Conservation (phyloP, 108 stramenopile species). For the Heterococcus sp. region DNA sequence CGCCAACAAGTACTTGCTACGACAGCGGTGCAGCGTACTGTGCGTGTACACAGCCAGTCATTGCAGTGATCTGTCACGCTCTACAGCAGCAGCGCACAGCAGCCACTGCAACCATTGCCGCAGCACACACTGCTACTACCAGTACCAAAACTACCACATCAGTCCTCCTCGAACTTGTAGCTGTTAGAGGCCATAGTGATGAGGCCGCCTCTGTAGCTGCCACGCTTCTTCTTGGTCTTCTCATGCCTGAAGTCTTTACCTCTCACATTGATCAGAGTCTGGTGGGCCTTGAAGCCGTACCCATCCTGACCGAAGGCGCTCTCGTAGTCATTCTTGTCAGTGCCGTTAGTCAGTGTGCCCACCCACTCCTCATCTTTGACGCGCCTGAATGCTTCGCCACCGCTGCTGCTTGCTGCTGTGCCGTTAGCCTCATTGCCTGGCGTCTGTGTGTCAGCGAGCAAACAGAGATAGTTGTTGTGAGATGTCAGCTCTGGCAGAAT, state of each 20-base stretch:
- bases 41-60: no score
- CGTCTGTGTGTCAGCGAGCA: background rate
- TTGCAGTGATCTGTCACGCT: no score
- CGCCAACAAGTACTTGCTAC: no score
- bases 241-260: slow-evolving; percentile 98
- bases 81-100: no score
- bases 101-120: no score
- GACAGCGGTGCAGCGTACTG: no score
- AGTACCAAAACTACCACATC: no score
- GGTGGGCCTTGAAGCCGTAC: slow-evolving; percentile 86
- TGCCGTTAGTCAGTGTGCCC: slow-evolving; percentile 74
- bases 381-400: slow-evolving; percentile 86
- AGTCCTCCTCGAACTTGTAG: slow-evolving; percentile 59
- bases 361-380: slow-evolving; percentile 90
- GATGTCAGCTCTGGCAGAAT: background rate
- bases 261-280: slow-evolving; percentile 82
- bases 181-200: slow-evolving; percentile 59
- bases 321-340: slow-evolving; percentile 77
- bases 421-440: slow-evolving; percentile 9
- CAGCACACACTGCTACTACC: no score
- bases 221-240: slow-evolving; percentile 97
- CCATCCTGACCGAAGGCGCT: slow-evolving; percentile 88
- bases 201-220: slow-evolving; percentile 59
- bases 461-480: background rate
- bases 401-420: slow-evolving; percentile 4